Base-by-base conservation (phyloP, 2,329 filamentous ascomycete genomes). In the Colletotrichum simmondsii region DNA sequence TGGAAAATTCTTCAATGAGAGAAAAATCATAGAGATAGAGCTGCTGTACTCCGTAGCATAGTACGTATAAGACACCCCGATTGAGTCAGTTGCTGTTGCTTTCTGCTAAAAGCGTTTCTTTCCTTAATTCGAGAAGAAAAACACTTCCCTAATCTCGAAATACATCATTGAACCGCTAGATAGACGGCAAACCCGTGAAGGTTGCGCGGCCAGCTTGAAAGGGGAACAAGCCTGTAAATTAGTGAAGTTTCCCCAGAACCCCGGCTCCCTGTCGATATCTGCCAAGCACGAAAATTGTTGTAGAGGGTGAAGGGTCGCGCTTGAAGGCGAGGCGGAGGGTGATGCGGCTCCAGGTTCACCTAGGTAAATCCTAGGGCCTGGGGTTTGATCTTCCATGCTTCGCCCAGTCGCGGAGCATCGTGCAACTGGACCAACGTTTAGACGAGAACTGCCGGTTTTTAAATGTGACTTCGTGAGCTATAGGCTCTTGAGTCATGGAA, bases 321-420 rank as follows among this genome's bases (percentile, higher is more conserved):
- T 30, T 22, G 35, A 22, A 70, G 46, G 28, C 58, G n/a, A 70
- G 46, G 28, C 58, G 22, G 14, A 30, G 49, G 63, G 62, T 57
- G 53, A 71, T 72, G 68, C 37, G 71, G 62, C 71, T 54, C 62
- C 32, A 42, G 56, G 35, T 14, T 58, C 24, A 37, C 66, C 63
- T 65, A 57, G 70, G 66, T 57, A 59, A 32, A 73, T 67, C 71
- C 68, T 30, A 59, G 71, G 49, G 57, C 52, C 53, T 52, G 54
- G 52, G 19, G 56, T 73, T 73, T 73, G 71, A 67, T 71, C 62
- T 67, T 26, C 71, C 32, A 65, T 56, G 60, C 54, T 72, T 72
- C 60, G 70, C 60, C 59, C 58, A 70, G 24, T 70, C n/a, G 53
- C 60, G 46, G 22, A 19, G 26, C 30, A 56, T 35, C 8, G 14